Evolutionary conservation across 306 rosid species (phyloP), one percentile per base, ranked within the genome.

Genomic region (Pueraria montana): DNA sequence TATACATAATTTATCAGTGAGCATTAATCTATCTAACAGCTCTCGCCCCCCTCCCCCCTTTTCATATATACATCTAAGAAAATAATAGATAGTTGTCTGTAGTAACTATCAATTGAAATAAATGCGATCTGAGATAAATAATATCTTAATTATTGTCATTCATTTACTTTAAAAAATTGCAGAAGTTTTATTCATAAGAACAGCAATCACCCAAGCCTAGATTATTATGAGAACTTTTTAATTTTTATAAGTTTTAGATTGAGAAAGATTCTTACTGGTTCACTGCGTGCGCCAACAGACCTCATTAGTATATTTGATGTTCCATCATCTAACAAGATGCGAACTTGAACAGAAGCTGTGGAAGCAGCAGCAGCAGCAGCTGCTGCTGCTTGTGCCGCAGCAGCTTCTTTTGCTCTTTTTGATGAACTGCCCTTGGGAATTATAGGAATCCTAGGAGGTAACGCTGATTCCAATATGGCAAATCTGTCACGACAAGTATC

Each of bases 341-440:
- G 99, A 65, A 96, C 99, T 96, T 96, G 99, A 82, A 96, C 95
- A 85, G 94, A 90, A 84, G 98, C 98, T 17, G 97, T 59, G 82
- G 98, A 90, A 88, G 97, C 97, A 83, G 97, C 99, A 84, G 99
- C 92, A 24, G 99, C 96, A 27, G 98, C 98, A 4, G 98, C 97
- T 3, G 95, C 99, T 3, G 98, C 98, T 14, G 98, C 98, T 84
- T 92, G 97, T 48, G 99, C 99, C 30, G 98, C 98, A 74, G 98
- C 99, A 45, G 98, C 99, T 84, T 96, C 99, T 88, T 88, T 96
- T 18, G 98, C 99, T 82, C 83, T 96, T 86, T 87, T 91, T 52
- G 98, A 96, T 77, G 98, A 96, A 66, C 93, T 81, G 36, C 98
- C 99, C 86, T 94, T 96, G 8, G 93, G 94, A 82, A 90, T 86